Evolutionary conservation across 805 yeast species (phyloP), one percentile per base, ranked within the genome.

Genomic region (Ogataea trehaloabstinens): DNA sequence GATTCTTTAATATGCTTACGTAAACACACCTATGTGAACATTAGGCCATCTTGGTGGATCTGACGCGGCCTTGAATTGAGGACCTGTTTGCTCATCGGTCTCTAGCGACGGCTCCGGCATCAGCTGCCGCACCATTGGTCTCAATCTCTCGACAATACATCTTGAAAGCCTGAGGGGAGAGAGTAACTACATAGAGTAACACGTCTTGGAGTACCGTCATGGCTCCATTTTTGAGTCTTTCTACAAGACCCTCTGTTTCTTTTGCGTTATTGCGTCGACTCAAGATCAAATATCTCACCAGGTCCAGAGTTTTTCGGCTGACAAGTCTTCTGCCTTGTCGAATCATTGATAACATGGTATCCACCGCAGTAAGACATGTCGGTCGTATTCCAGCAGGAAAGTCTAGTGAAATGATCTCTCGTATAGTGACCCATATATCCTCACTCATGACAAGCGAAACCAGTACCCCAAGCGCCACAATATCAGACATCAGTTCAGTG

Each of bases 141-240:
- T 37, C 38, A 22, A 52, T 20, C 31, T 49, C 52, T 12, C 35
- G 27, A 6, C 31, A 35, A 41, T 44, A 53, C 5, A 45, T 34
- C 38, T 31, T 28, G 36, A 43, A 52, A 8, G 48, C 37, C 12
- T 28, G 38, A 7, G 60, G 60, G 19, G 46, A 29, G 15, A 54
- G 15, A 12, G 57, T 49, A 5, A 46, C 28, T 8, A 50, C 24
- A 18, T 42, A 40, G 15, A 56, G 35, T 3, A 33, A 28, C 18
- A 38, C 6, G 31, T 54, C 59, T 32, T 54, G 56, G 30, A 51
- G 16, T 4, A 35, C 19, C 25, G 44, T 34, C 31, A 20, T 31
- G 11, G 29, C 31, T 27, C 30, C 31, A 24, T 25, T 28, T 27
- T 4, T 6, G 27, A 16, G 8, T 36, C 39, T 5, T 35, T 30